Conservation (phyloP, 352 stramenopile genomes). For the Phytophthora sp. region DNA sequence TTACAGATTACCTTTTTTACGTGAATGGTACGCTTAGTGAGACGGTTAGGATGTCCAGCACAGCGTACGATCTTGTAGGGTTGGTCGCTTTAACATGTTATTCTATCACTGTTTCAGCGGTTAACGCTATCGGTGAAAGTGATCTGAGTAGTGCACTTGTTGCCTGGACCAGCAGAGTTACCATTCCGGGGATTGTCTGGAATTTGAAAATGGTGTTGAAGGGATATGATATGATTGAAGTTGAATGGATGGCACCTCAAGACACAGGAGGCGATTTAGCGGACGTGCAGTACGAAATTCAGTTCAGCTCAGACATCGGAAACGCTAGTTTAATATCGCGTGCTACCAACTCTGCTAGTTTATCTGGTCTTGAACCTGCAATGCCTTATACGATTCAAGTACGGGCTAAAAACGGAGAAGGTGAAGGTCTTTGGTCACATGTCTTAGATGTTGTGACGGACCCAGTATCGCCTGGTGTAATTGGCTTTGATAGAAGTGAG, state of each 20-base stretch:
- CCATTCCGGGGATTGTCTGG: conserved; percentile 29
- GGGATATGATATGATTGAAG: conserved; percentile 28
- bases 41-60: conserved; percentile 1
- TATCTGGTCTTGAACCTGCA: conserved; percentile 26
- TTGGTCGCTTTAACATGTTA: conserved; percentile 39
- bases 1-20: conserved; percentile 41
- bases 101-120: conserved; percentile 29
- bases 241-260: conserved; percentile 37
- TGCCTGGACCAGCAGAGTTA: conserved; percentile 29
- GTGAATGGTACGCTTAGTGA: conserved; percentile 16
- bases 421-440: conserved; percentile 37
- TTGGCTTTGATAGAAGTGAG: conserved; percentile 32
- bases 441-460: conserved; percentile 43
- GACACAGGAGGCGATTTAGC: conserved; percentile 45
- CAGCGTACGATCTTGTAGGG: conserved; percentile 42
- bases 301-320: conserved; percentile 8
- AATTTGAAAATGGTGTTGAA: conserved; percentile 12
- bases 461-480: conserved; percentile 48
- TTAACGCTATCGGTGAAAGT: conserved; percentile 39
- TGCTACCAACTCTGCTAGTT: neutral
- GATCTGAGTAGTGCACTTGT: conserved; percentile 26
- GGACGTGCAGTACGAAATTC: conserved; percentile 33
- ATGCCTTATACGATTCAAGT: conserved; percentile 45
- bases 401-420: conserved; percentile 27
- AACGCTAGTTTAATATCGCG: neutral